phyloP scores from a whole-genome alignment of 2,329 filamentous ascomycete species.

The Fusarium sarcochroum region DNA sequence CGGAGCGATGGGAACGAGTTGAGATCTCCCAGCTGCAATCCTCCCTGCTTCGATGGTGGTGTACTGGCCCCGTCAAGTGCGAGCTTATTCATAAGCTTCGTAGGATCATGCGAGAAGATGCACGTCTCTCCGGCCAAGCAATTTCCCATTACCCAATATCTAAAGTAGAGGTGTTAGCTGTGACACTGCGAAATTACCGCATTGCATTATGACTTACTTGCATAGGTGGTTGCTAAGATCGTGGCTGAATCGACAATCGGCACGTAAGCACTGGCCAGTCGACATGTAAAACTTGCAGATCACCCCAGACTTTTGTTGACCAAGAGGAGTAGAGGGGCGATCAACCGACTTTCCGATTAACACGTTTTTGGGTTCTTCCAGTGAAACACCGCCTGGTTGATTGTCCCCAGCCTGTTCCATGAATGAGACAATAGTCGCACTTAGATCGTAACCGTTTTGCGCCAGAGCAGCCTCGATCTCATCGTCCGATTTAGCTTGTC shows the following conservation, averaged over 20 bases:
- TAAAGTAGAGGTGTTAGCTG: constrained; percentile 53
- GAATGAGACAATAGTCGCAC: constrained; percentile 88
- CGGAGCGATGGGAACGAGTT: constrained; percentile 87
- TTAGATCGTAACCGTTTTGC: constrained; percentile 91
- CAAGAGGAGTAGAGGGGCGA: constrained; percentile 82
- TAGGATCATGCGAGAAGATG: constrained; percentile 96
- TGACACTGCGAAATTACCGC: neutral
- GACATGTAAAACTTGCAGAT: constrained; percentile 98
- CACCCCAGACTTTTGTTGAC: constrained; percentile 84
- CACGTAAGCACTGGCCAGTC: constrained; percentile 93
- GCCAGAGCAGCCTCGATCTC: constrained; percentile 95
- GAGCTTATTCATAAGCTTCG: constrained; percentile 86
- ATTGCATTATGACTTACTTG: constrained; percentile 78
- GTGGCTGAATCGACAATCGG: constrained; percentile 97
- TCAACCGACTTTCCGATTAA: constrained; percentile 93
- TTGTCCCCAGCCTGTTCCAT: constrained; percentile 76
- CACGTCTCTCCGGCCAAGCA: constrained; percentile 95
- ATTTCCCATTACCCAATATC: constrained; percentile 96
- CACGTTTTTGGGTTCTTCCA: constrained; percentile 74
- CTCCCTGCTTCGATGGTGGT: constrained; percentile 73
- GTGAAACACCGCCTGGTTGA: constrained; percentile 51
- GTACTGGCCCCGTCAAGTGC: constrained; percentile 78
- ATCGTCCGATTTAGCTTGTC: constrained; percentile 89
- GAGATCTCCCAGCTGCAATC: constrained; percentile 85
- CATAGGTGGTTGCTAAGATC: constrained; percentile 96